Percentiles rank a stretch among this genome's conserved stretches.
These are phyloP conservation scores for Schizochytrium sp. DNA, from an alignment of 108 stramenopile genomes.

Conservation along the genomic window DNA sequence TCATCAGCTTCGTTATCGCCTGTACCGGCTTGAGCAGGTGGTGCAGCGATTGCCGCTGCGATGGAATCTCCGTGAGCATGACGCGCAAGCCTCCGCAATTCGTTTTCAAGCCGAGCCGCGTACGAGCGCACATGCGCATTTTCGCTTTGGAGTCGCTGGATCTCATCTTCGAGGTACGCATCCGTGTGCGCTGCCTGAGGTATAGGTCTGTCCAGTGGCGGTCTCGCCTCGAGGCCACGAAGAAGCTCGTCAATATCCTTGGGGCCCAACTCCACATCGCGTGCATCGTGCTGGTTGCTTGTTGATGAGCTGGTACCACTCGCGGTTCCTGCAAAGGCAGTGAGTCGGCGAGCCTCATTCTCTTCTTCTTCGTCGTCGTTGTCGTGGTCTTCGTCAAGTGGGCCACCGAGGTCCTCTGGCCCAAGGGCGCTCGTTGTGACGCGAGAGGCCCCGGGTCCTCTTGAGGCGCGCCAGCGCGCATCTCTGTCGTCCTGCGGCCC, in stretches of 20 bases:
- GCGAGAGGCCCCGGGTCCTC: no score
- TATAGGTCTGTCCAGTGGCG: not conserved
- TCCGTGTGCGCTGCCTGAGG: not conserved
- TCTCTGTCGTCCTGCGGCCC: not conserved
- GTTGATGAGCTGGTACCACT: no score
- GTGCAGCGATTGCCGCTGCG: no score
- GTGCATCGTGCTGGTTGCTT: no score
- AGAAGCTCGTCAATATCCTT: not conserved
- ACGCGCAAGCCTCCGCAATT: not conserved
- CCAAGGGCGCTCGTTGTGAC: no score
- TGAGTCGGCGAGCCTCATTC: no score
- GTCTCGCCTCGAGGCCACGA: not conserved
- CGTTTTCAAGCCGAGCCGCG: not conserved
- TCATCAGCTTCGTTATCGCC: not conserved
- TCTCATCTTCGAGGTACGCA: not conserved
- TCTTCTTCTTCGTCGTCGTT: no score
- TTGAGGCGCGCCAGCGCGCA: not conserved
- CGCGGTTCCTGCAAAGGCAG: no score
- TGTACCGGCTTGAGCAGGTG: no score
- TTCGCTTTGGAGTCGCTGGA: not conserved
- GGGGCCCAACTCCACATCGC: not conserved
- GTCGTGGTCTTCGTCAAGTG: no score
- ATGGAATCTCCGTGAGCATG: no score
- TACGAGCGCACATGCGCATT: not conserved
- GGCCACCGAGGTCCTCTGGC: no score